phyloP scores from a whole-genome alignment of 2,329 filamentous ascomycete species.

The Aspergillus chevalieri region DNA sequence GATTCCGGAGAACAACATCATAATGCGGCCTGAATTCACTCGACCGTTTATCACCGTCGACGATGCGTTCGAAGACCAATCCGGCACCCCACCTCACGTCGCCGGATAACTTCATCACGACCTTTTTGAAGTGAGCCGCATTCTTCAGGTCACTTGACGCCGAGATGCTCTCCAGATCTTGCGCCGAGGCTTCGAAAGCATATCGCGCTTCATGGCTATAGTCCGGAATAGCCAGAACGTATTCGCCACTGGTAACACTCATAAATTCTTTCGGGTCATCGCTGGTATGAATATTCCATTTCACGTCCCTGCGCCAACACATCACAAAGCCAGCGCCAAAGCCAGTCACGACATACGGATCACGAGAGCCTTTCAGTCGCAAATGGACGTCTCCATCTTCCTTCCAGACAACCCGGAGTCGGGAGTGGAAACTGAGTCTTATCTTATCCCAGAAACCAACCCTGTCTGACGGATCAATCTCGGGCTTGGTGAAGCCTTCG shows the following conservation, averaged over 20 bases:
- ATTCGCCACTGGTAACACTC: constrained; percentile 92
- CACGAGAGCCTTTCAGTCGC: constrained; percentile 77
- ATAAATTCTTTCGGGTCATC: constrained; percentile 90
- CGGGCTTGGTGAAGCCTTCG: constrained; percentile 94
- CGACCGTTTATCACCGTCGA: constrained; percentile 64
- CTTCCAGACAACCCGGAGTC: constrained; percentile 83
- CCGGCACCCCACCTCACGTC: constrained; percentile 91
- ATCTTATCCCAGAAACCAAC: constrained; percentile 99
- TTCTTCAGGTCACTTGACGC: constrained; percentile 61
- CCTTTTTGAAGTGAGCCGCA: constrained; percentile 90
- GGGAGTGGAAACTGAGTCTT: constrained; percentile 85
- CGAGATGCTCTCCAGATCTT: constrained; percentile 55
- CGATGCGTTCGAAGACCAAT: constrained; percentile 82
- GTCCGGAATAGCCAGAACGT: constrained; percentile 88
- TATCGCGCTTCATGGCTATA: constrained; percentile 81
- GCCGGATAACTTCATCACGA: constrained; percentile 96
- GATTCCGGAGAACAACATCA: constrained; percentile 77
- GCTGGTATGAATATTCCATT: constrained; percentile 75
- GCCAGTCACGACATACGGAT: constrained; percentile 89
- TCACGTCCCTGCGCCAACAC: constrained; percentile 95
- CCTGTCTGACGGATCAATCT: constrained; percentile 84
- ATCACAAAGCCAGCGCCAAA: constrained; percentile 93
- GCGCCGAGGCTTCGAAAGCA: constrained; percentile 39
- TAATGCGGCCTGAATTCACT: constrained; percentile 93
- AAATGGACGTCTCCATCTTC: constrained; percentile 94